Evolutionary conservation across 352 stramenopile species (phyloP).

Genomic region (Ochromonadaceae sp.): DNA sequence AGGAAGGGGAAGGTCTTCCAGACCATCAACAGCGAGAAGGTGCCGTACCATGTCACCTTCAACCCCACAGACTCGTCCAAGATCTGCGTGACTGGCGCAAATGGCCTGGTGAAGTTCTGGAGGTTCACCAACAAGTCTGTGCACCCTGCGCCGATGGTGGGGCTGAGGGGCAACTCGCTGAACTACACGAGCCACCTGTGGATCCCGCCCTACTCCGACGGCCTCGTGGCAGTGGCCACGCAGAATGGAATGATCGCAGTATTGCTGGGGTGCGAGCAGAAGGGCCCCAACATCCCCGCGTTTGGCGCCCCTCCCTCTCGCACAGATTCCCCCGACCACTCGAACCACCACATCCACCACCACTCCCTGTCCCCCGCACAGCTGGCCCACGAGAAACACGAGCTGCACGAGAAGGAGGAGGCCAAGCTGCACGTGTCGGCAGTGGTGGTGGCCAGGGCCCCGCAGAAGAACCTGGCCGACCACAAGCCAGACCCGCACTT

Average conservation of each 20-base stretch:
- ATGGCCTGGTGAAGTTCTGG: not conserved
- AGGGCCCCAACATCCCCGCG: not conserved
- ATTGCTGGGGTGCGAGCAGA: conserved; percentile 6
- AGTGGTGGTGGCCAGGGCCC: too few relatives aligned
- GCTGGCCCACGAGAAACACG: too few relatives aligned
- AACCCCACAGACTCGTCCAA: not conserved
- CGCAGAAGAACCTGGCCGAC: too few relatives aligned
- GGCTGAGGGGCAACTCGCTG: not conserved
- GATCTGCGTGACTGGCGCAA: not conserved
- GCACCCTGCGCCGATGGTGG: not conserved
- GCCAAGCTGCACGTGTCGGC: too few relatives aligned
- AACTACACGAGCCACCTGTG: not conserved
- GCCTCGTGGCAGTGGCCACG: not conserved
- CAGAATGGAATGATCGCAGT: not conserved
- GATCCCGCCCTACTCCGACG: not conserved
- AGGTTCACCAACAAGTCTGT: not conserved
- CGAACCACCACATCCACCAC: not conserved
- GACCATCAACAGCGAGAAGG: not conserved
- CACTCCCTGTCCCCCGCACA: not conserved
- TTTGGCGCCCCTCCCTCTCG: not conserved
- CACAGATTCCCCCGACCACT: not conserved
- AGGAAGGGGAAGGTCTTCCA: not conserved
- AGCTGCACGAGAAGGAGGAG: too few relatives aligned
- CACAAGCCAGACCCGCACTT: not conserved
- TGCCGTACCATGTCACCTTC: not conserved